Evolutionary conservation across 1,139 yeast species (phyloP), one percentile per base, ranked within the genome.

Genomic region (Zygoascus hellenicus): DNA sequence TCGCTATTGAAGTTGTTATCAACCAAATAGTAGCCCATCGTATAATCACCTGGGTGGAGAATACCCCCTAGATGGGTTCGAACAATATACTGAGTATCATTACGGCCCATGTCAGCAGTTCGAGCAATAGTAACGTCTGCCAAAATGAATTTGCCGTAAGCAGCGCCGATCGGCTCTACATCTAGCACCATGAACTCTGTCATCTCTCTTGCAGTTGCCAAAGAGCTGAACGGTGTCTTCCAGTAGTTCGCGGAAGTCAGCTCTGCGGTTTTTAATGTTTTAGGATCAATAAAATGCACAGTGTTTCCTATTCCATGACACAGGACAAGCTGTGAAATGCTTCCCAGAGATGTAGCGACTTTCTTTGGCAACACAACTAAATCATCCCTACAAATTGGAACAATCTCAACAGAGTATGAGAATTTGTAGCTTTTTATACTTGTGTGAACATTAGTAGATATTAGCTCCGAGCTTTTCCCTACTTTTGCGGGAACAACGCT

Each of bases 381-480:
- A 63, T 94, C 98, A 64, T 92, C 98, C 67, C 94, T 85, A 77
- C 98, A 92, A 45, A 94, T 81, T 16, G 98, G 98, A 5, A 88
- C 96, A 58, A 94, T 81, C 69, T 94, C 99, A 43, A 90, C 85
- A 15, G 97, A 87, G 62, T 75, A 90, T 7, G 97, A 78, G 64
- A 89, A 94, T 69, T 94, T 94, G 71, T 86, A 92, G 46, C 82
- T 77, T 36, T 95, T 81, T 16, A 84, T 74, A 60, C 96, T 92
- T 2, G 96, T 83, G 59, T 94, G 97, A 38, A 85, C 86, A 72
- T 94, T 97, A 51, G 82, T 83, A 54, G 95, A 83, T 53, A 94
- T 83, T 60, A 94, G 78, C 70, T 92, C 97, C 64, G 87, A 94
- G 35, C 96, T 86, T 65, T 79, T 84, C 63, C 86, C 86, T 50